Percentiles rank a stretch among this genome's conserved stretches.
Evolutionary conservation across 306 rosid genomes (phyloP).

Genomic region (Purshia tridentata): DNA sequence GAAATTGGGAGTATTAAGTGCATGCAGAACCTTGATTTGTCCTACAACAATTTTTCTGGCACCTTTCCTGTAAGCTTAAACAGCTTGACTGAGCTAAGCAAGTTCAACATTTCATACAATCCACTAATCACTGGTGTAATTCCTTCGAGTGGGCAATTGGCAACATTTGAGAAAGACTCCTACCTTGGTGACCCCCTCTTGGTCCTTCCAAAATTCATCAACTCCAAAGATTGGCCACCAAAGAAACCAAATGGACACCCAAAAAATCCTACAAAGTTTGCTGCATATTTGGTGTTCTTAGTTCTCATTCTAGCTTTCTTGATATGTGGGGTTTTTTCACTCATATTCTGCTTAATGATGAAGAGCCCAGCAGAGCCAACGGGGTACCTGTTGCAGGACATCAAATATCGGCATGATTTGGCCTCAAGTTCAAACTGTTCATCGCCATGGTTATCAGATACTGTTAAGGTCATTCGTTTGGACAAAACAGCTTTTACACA

Average conservation of each 20-base stretch:
- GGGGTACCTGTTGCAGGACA: conserved; percentile 41
- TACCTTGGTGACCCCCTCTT: conserved; percentile 69
- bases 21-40: conserved; percentile 75
- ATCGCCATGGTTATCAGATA: conserved; percentile 64
- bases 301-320: conserved; percentile 48
- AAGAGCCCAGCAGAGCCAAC: conserved; percentile 48
- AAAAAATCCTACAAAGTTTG: conserved; percentile 29
- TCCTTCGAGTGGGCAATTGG: conserved; percentile 58
- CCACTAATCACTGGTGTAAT: conserved; percentile 61
- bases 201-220: conserved; percentile 53
- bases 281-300: conserved; percentile 37
- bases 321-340: conserved; percentile 45
- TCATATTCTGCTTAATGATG: conserved; percentile 41
- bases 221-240: conserved; percentile 14
- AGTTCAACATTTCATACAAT: conserved; percentile 88
- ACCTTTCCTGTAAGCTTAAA: conserved; percentile 63
- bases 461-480: conserved; percentile 71
- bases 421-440: conserved; percentile 53
- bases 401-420: conserved; percentile 42
- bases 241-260: background rate
- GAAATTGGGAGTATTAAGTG: conserved; percentile 60
- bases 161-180: conserved; percentile 65
- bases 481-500: conserved; percentile 81
- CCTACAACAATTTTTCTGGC: conserved; percentile 81
- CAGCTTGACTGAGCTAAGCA: conserved; percentile 60